Evolutionary conservation across 2,329 filamentous ascomycete genomes (phyloP).

Genomic region (Aspergillus sp.): DNA sequence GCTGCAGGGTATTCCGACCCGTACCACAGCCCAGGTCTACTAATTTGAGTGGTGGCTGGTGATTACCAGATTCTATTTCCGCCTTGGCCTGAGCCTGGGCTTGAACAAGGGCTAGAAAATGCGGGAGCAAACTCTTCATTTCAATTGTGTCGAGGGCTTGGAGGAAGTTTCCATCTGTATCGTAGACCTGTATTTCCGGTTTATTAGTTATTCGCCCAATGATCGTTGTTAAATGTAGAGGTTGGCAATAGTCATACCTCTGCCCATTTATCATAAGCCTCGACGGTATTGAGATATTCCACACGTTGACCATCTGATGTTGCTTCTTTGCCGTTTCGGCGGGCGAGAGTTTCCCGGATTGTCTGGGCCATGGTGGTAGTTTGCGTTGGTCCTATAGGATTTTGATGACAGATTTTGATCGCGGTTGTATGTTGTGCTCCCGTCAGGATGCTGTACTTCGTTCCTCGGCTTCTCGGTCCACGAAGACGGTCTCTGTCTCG

Average conservation of each 20-base stretch:
- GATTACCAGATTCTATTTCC: not conserved
- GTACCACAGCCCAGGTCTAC: constrained; percentile 68
- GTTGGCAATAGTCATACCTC: constrained; percentile 22
- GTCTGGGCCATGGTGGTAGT: constrained; percentile 17
- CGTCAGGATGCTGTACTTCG: not conserved
- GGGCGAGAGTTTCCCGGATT: constrained; percentile 20
- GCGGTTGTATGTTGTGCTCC: not conserved
- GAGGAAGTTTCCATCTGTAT: constrained; percentile 66
- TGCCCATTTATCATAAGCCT: constrained; percentile 42
- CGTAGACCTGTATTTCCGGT: constrained; percentile 51
- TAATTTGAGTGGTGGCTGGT: constrained; percentile 37
- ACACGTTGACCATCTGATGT: not conserved
- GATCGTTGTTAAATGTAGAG: not conserved
- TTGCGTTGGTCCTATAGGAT: not conserved
- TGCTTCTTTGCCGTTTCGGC: not conserved
- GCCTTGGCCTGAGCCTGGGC: not conserved
- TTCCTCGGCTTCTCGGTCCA: not conserved
- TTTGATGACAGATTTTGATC: not conserved
- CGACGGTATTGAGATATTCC: constrained; percentile 34
- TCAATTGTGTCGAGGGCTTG: constrained; percentile 63
- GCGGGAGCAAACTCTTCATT: constrained; percentile 52
- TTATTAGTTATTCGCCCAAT: not conserved
- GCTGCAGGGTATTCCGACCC: constrained; percentile 60
- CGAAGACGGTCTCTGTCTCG: not conserved
- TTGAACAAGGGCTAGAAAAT: constrained; percentile 40